Evolutionary conservation across 2,329 filamentous ascomycete species (phyloP).

Genomic region (Pseudogymnoascus sp.): DNA sequence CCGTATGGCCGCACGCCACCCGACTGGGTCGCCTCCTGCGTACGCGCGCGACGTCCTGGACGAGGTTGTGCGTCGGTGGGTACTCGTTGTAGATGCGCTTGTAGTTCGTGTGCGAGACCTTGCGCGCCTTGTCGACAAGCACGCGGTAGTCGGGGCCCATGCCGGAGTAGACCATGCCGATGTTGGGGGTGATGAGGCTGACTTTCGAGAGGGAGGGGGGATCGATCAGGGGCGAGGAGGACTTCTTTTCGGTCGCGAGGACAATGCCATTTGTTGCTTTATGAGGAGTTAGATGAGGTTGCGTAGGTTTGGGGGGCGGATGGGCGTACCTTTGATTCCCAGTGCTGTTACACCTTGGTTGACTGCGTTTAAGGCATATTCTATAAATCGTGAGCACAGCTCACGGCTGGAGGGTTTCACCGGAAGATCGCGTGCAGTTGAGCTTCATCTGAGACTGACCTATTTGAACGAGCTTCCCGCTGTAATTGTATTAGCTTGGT

Average conservation of each 20-base stretch:
- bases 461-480: constrained; percentile 98
- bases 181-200: constrained; percentile 96
- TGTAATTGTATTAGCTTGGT: constrained; percentile 46
- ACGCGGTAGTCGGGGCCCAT: constrained; percentile 99
- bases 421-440: constrained; percentile 11
- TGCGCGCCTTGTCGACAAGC: constrained; percentile 93
- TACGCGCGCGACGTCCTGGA: constrained; percentile 97
- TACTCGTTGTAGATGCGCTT: constrained; percentile 99
- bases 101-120: constrained; percentile 96
- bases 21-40: constrained; percentile 98
- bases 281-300: not conserved
- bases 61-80: constrained; percentile 97
- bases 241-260: constrained; percentile 98
- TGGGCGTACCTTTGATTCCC: constrained; percentile 81
- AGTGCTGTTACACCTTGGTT: constrained; percentile 98
- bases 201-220: constrained; percentile 93
- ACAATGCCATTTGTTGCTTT: constrained; percentile 97
- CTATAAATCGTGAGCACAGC: constrained; percentile 41
- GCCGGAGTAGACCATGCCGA: constrained; percentile 98
- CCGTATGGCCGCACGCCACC: constrained; percentile 96
- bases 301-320: constrained; percentile 4
- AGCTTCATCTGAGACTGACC: constrained; percentile 42
- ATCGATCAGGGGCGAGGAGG: constrained; percentile 93
- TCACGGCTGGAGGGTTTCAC: constrained; percentile 15
- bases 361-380: constrained; percentile 98